These are phyloP conservation scores for Carex pumila DNA, from an alignment of 176 grass and related monocot species.

Conservation along the genomic window DNA sequence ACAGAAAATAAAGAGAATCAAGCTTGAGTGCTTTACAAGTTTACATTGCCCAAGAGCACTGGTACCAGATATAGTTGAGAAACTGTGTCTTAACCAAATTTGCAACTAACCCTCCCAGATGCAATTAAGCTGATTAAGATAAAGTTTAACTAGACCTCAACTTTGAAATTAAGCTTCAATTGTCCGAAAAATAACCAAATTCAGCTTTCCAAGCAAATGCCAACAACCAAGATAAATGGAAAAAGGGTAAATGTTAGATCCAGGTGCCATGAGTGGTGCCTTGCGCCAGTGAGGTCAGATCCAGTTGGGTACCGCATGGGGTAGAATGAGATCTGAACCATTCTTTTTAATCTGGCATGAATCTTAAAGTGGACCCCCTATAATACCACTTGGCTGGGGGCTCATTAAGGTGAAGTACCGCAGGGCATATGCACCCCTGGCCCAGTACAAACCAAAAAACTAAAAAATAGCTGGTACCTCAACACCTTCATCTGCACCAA, in stretches of 20 bases:
- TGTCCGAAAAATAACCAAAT: neutral
- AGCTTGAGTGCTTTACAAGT: neutral
- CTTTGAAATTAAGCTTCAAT: neutral
- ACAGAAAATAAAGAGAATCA: neutral
- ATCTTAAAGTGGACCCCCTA: too few species aligned
- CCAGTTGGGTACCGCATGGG: too few species aligned
- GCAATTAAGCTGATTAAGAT: neutral
- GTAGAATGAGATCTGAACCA: too few species aligned
- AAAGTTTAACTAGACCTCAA: neutral
- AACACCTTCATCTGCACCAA: conserved; percentile 75
- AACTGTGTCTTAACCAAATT: neutral
- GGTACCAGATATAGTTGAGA: neutral
- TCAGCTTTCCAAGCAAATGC: neutral
- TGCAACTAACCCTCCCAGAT: neutral
- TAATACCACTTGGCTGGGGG: too few species aligned
- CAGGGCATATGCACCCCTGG: neutral
- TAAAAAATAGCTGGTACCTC: conserved; percentile 52
- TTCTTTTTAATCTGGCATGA: too few species aligned
- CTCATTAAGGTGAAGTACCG: too few species aligned
- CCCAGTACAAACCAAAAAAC: neutral
- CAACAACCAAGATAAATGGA: neutral
- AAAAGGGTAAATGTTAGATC: neutral
- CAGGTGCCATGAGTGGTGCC: neutral
- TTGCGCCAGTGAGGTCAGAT: too few species aligned
- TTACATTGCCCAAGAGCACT: neutral